A percentile compares a stretch with the other conserved stretches of the same genome.
phyloP scores from a whole-genome alignment of 768 basidiomycete species.

The Artomyces pyxidatus region DNA sequence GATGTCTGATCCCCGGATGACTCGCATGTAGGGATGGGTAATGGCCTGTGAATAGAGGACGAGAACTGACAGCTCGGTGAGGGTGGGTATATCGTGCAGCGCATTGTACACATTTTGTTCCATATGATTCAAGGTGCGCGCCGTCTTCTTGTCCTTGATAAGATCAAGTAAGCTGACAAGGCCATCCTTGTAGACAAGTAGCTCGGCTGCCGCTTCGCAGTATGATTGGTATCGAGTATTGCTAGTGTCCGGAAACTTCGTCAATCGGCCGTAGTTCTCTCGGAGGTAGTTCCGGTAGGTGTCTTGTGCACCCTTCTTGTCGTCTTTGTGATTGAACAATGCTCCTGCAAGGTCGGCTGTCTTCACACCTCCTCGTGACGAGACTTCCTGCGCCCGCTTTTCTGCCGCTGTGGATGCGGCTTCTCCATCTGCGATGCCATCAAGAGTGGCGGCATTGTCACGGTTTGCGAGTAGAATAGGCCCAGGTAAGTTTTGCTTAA shows the following conservation, averaged over 20 bases:
- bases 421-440: slow-evolving; percentile 10
- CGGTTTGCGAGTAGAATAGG: slow-evolving; percentile 11
- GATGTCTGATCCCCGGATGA: slow-evolving; percentile 10
- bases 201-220: slow-evolving; percentile 14
- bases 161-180: slow-evolving; percentile 17
- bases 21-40: slow-evolving; percentile 20
- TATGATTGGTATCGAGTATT: slow-evolving; percentile 19
- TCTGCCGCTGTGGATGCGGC: neutral
- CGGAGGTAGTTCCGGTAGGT: neutral
- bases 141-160: slow-evolving; percentile 15
- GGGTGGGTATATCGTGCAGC: slow-evolving; percentile 15
- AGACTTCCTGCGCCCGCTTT: neutral
- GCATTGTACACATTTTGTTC: slow-evolving; percentile 21
- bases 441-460: slow-evolving; percentile 7
- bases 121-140: slow-evolving; percentile 18
- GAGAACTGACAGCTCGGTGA: slow-evolving; percentile 19
- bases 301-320: neutral
- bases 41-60: slow-evolving; percentile 16
- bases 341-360: neutral
- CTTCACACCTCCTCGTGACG: neutral
- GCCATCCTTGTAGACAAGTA: slow-evolving; percentile 10
- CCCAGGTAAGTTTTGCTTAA: neutral
- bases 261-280: neutral
- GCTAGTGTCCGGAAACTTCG: slow-evolving; percentile 18
- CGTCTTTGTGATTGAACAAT: neutral